Evolutionary conservation across 2,329 filamentous ascomycete genomes (phyloP).

Genomic region (Grosmannia serpens): DNA sequence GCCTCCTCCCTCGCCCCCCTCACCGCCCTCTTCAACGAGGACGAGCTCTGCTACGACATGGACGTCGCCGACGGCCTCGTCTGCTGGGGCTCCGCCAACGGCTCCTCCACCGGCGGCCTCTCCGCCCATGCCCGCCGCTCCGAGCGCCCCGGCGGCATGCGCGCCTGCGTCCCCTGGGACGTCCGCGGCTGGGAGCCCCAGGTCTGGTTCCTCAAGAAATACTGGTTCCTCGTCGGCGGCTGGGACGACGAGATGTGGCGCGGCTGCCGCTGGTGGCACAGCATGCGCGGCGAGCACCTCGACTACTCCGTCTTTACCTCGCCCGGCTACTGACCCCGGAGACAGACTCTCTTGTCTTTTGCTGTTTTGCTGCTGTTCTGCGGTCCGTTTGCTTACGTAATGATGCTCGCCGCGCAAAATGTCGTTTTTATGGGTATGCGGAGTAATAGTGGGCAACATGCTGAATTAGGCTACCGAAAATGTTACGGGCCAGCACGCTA

Average conservation of each 20-base stretch:
- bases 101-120: conserved; percentile 8
- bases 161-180: conserved; percentile 30
- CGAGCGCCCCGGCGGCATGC: conserved; percentile 14
- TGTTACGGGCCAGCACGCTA: too few species aligned
- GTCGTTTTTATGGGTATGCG: too few species aligned
- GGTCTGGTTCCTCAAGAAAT: conserved; percentile 30
- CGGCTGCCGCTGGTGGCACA: conserved; percentile 13
- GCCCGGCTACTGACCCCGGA: neutral
- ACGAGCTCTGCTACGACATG: conserved; percentile 24
- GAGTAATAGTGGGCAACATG: too few species aligned
- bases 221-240: conserved; percentile 13
- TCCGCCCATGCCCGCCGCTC: conserved; percentile 7
- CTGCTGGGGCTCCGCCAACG: conserved; percentile 24
- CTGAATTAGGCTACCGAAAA: too few species aligned
- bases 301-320: conserved; percentile 10
- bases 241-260: conserved; percentile 15
- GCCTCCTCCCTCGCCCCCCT: neutral
- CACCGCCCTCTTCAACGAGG: conserved; percentile 20
- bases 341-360: too few species aligned
- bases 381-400: too few species aligned
- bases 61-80: conserved; percentile 20
- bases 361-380: too few species aligned
- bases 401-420: too few species aligned
- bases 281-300: conserved; percentile 12
- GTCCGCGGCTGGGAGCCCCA: conserved; percentile 31